Evolutionary conservation across 176 grass and related monocot species (phyloP), one percentile per base, ranked within the genome.

Genomic region (Aegilops tauschii): DNA sequence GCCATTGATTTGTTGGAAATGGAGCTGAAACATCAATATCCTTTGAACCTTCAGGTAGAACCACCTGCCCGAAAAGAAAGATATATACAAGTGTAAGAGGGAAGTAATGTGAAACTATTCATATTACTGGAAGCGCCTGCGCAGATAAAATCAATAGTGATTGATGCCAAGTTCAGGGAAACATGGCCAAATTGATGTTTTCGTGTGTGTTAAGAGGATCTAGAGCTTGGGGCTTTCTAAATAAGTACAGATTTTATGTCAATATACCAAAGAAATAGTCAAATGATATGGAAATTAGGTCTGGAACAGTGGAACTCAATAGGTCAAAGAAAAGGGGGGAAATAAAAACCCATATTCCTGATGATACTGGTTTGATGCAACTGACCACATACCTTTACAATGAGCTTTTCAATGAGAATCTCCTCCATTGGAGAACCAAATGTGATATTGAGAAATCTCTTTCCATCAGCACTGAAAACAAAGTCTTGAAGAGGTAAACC

Each of bases 41-140:
- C 68, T 96, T 93, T 77, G 97, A 99, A 58, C 97, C 97, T 97
- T 99, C 97, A 77, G 97, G 97, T 52, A 99, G 75, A 68, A 97
- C 89, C 69, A 99, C 89, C 97, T 99, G 85, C 47, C 65, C 62
- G 50, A 42, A 81, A 79, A 82, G 14, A 90, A 37, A 72, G 9
- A 86, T 27, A 34, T 21, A 84, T 64, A 87, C 28, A 82, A 37
- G 12, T 18, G 49, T 36, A 82, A 72, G 70, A 31, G 1, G 5
- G 20, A 42, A 54, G 14, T 14, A 40, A 65, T 61, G 17, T 31
- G 6, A 69, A 61, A 47, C 39, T 78, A 52, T 20, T 54, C 8
- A 69, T 20, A 29, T 54, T 56, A 49, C 20, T 30, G 13, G 62
- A 77, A 35, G 21, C 21, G 27, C 16, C 23, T 1, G 32, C 1